These are phyloP conservation scores for Pythium aquatile DNA, from an alignment of 352 stramenopile genomes.

Conservation along the genomic window DNA sequence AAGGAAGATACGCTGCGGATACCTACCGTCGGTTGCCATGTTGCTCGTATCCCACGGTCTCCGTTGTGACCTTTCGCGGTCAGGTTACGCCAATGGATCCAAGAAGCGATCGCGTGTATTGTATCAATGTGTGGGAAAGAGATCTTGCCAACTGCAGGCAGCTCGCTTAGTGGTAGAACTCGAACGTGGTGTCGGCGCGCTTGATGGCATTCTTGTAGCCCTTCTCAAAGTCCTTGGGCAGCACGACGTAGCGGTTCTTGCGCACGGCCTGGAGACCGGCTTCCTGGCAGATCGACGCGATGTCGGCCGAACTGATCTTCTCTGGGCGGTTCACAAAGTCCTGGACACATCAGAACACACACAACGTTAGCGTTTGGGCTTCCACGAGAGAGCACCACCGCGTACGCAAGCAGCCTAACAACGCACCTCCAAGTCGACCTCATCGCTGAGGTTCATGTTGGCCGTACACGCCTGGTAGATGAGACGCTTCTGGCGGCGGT, in stretches of 20 bases:
- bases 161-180: constrained; percentile 95
- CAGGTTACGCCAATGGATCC: neutral
- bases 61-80: neutral
- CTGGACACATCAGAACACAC: constrained; percentile 11
- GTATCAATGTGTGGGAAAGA: neutral
- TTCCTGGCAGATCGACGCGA: constrained; percentile 98
- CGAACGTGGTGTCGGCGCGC: constrained; percentile 97
- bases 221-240: constrained; percentile 99
- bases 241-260: constrained; percentile 99
- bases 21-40: neutral
- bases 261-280: constrained; percentile 98
- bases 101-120: neutral
- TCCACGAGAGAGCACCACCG: too few species aligned
- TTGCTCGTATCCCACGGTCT: neutral
- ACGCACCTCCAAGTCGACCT: constrained; percentile 96
- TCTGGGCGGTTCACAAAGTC: constrained; percentile 99
- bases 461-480: constrained; percentile 99
- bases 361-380: neutral
- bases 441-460: constrained; percentile 99
- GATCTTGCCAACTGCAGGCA: neutral
- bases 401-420: neutral
- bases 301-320: constrained; percentile 99
- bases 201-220: constrained; percentile 99
- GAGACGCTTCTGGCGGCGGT: constrained; percentile 99
- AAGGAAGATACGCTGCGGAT: neutral